phyloP scores from a whole-genome alignment of 139 green algal genomes.

The Chlorella sp. region DNA sequence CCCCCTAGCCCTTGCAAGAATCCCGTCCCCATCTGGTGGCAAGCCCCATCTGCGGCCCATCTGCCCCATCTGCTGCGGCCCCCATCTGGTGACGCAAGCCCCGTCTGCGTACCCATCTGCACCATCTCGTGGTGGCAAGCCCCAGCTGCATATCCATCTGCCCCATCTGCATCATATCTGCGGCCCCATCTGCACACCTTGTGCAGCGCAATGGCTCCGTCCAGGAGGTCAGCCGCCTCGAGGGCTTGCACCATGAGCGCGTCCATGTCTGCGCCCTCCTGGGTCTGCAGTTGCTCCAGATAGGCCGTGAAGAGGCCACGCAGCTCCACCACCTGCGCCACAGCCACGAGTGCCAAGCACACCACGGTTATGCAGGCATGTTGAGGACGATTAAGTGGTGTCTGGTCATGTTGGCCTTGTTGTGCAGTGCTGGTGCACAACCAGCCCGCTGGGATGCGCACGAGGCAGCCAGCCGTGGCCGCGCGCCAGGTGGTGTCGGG shows the following conservation, averaged over 20 bases:
- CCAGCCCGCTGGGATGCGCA: too few species aligned
- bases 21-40: not conserved
- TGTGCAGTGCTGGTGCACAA: too few species aligned
- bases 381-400: too few species aligned
- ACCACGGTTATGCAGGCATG: too few species aligned
- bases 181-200: constrained; percentile 16
- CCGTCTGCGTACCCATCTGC: not conserved
- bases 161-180: not conserved
- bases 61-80: not conserved
- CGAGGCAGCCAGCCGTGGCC: too few species aligned
- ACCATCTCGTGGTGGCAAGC: too few species aligned
- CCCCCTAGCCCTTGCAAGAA: not conserved
- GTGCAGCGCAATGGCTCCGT: constrained; percentile 24
- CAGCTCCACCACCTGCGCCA: constrained; percentile 36
- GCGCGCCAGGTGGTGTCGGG: too few species aligned
- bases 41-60: not conserved
- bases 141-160: not conserved
- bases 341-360: too few species aligned
- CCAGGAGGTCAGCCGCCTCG: constrained; percentile 33
- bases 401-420: too few species aligned
- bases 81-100: not conserved
- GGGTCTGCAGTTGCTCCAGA: constrained; percentile 35
- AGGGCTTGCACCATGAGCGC: constrained; percentile 29
- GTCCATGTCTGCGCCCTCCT: constrained; percentile 29
- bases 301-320: constrained; percentile 37